Evolutionary conservation across 148 eudicot species (phyloP).

Genomic region (Camellia lanceoleosa): DNA sequence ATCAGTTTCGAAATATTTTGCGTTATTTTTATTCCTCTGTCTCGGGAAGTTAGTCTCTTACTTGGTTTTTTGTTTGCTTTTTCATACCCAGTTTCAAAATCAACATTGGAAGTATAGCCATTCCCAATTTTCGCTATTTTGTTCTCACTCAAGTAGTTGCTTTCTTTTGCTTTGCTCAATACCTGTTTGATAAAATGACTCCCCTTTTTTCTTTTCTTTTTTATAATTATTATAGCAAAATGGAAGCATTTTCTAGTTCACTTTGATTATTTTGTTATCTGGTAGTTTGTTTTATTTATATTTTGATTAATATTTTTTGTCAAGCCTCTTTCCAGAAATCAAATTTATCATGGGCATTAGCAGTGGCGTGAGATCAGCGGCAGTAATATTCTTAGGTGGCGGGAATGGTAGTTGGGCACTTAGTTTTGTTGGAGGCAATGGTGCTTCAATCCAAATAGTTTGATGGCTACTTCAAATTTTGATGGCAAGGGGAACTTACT

Average conservation of each 20-base stretch:
- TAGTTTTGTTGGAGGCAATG: no score
- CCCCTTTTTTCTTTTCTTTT: not conserved
- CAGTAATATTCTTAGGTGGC: no score
- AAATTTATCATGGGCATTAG: not conserved
- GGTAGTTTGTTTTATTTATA: not conserved
- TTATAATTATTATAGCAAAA: not conserved
- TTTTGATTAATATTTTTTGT: not conserved
- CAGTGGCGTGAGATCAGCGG: no score
- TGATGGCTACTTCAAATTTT: no score
- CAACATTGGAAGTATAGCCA: not conserved
- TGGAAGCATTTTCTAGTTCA: not conserved
- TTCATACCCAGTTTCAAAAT: not conserved
- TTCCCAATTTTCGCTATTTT: no score
- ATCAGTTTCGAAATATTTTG: not conserved
- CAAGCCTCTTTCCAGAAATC: not conserved
- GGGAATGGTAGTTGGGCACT: no score
- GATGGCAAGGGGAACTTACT: no score
- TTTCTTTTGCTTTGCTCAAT: no score
- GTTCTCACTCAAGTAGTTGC: not conserved
- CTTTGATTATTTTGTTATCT: not conserved
- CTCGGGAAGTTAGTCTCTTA: not conserved
- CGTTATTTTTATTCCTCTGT: not conserved
- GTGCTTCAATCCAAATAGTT: no score
- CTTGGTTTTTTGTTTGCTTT: not conserved
- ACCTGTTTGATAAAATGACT: no score